Evolutionary conservation across 768 basidiomycete genomes (phyloP), one percentile per base, ranked within the genome.

Genomic region (Lenzites betulinus): DNA sequence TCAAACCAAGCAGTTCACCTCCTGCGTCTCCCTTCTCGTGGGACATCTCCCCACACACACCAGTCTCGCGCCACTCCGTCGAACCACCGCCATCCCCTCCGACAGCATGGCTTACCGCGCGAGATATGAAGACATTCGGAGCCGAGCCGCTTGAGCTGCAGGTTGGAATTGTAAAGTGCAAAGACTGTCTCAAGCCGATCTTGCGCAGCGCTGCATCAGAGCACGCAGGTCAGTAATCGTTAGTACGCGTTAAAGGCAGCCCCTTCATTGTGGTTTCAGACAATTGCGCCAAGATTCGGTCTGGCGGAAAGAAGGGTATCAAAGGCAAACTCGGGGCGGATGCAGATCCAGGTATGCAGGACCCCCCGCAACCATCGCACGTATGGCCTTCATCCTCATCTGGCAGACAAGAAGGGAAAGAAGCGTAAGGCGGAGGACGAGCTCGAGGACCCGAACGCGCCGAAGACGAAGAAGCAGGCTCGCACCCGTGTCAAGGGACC

Each of bases 71-170:
- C 8, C 74, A 79, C 0, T 71, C 75, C 12, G 60, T 51, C 1
- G 55, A 69, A 3, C 64, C 77, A 7, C 74, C 86, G 2, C 81
- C 83, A 0, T 85, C 89, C 0, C 92, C 93, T 0, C 93, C 93
- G 0, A 89, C 92, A 23, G 81, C 86, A 76, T 93, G 92, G 87
- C 86, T 95, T 15, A 84, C 89, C 26, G 92, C 90, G 8, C 82
- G 82, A 48, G 92, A 95, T 68, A 95, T 93, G 93, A 89, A 88
- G 78, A 81, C 90, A 62, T 96, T 90, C 73, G 93, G 93, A 33
- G 79, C 87, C 2, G 79, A 87, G 57, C 92, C 93, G 7, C 80
- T 95, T 16, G 59, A 63, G 9, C 85, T 86, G 2, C 88, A 90
- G 58, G 73, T 90, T 12, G 82, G 81, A 30, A 72, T 85, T 38